Percentiles rank a stretch among this genome's conserved stretches.
Evolutionary conservation across 345 rosid genomes (phyloP).

Genomic region (Linum tenue): DNA sequence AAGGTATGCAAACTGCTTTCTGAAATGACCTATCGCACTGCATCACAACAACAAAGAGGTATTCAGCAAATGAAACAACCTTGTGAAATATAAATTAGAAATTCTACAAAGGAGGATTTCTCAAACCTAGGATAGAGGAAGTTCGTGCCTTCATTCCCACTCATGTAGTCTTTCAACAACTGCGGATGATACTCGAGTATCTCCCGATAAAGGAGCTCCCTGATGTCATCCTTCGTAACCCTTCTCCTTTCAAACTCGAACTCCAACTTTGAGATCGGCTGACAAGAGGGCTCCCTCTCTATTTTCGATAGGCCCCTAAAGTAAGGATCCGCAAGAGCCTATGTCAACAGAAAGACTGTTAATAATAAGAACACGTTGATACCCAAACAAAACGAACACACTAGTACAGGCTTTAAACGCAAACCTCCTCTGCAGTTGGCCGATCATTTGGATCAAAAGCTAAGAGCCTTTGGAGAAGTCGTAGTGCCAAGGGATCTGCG

Average conservation of each 20-base stretch:
- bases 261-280: constrained; percentile 79
- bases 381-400: too few relatives aligned
- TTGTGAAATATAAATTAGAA: too few relatives aligned
- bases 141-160: constrained; percentile 69
- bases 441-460: constrained; percentile 98
- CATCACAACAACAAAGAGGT: constrained; percentile 11
- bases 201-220: constrained; percentile 78
- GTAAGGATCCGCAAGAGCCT: constrained; percentile 96
- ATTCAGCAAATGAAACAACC: neutral
- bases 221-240: constrained; percentile 77
- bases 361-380: neutral
- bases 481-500: constrained; percentile 66
- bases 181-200: constrained; percentile 94
- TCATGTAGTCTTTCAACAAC: constrained; percentile 79
- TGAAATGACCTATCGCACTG: constrained; percentile 89
- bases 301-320: constrained; percentile 80
- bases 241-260: constrained; percentile 95
- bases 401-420: constrained; percentile 2
- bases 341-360: neutral
- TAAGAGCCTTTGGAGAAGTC: constrained; percentile 66
- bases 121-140: constrained; percentile 88
- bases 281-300: constrained; percentile 94
- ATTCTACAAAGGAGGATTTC: too few relatives aligned
- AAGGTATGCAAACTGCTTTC: constrained; percentile 86
- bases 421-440: constrained; percentile 83